A percentile compares a stretch with the other conserved stretches of the same genome.
phyloP scores from a whole-genome alignment of 2,329 filamentous ascomycete species.

The Aureobasidium sp. region DNA sequence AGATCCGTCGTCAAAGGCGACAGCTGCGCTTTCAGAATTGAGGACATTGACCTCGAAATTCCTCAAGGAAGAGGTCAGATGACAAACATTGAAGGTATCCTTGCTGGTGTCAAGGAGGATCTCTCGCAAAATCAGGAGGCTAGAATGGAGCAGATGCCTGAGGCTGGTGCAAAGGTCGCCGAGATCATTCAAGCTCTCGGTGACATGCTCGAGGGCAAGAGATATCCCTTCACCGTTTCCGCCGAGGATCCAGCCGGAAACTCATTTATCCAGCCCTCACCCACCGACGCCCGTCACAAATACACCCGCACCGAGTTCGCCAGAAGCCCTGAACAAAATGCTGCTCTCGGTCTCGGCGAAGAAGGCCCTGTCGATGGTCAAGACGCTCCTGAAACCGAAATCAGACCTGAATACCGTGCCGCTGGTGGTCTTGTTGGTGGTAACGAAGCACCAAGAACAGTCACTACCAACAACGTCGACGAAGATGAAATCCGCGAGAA shows the following conservation, averaged over 20 bases:
- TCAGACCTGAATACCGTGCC: conserved; percentile 44
- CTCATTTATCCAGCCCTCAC: conserved; percentile 88
- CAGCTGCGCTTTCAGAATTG: conserved; percentile 73
- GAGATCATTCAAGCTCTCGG: conserved; percentile 65
- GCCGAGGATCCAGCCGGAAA: conserved; percentile 92
- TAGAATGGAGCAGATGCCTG: conserved; percentile 67
- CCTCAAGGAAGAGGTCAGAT: conserved; percentile 84
- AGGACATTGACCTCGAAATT: conserved; percentile 88
- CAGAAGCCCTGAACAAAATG: conserved; percentile 79
- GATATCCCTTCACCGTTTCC: conserved; percentile 79
- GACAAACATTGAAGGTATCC: conserved; percentile 84
- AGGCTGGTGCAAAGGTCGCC: conserved; percentile 69
- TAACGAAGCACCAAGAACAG: not conserved
- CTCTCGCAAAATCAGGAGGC: conserved; percentile 74
- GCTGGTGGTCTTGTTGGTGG: conserved; percentile 21
- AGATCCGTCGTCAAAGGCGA: conserved; percentile 92
- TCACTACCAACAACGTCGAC: conserved; percentile 32
- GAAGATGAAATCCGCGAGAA: conserved; percentile 71
- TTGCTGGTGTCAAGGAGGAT: conserved; percentile 70
- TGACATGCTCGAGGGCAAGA: conserved; percentile 67
- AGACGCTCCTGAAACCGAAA: conserved; percentile 47
- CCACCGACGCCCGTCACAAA: conserved; percentile 68
- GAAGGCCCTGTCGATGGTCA: conserved; percentile 23
- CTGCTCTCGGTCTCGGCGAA: conserved; percentile 63
- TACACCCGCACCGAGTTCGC: conserved; percentile 80